These are phyloP conservation scores for Hortiboletus rubellus DNA, from an alignment of 1,284 basidiomycete genomes.

Conservation along the genomic window DNA sequence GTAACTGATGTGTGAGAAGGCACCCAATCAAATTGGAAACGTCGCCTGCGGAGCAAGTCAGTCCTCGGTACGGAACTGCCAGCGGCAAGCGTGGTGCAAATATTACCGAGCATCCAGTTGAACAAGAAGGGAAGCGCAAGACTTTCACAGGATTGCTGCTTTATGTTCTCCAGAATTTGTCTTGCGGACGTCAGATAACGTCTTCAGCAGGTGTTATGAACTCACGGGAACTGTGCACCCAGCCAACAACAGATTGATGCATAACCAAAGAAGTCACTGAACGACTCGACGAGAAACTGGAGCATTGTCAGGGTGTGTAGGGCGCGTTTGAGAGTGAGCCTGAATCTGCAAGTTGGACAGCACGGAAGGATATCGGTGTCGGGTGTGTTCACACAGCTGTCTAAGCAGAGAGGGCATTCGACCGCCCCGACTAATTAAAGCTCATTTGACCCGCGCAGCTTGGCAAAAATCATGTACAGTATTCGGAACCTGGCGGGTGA, in stretches of 20 bases:
- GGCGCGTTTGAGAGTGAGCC: background rate
- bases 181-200: conserved; percentile 35
- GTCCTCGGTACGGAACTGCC: background rate
- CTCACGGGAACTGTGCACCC: conserved; percentile 89
- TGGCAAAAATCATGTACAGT: background rate
- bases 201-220: conserved; percentile 19
- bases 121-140: conserved; percentile 87
- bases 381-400: conserved; percentile 19
- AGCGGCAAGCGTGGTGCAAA: conserved; percentile 1
- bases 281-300: conserved; percentile 1
- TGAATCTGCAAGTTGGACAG: background rate
- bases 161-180: conserved; percentile 82
- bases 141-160: conserved; percentile 76
- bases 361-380: conserved; percentile 2
- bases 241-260: conserved; percentile 86
- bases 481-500: no score
- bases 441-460: background rate
- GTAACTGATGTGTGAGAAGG: conserved; percentile 87
- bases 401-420: background rate
- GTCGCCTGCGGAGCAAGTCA: conserved; percentile 60
- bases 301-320: conserved; percentile 13
- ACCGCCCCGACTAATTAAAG: background rate
- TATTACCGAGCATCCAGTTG: conserved; percentile 84
- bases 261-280: conserved; percentile 68
- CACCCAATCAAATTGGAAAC: conserved; percentile 89